Evolutionary conservation across 2,329 filamentous ascomycete species (phyloP), one percentile per base, ranked within the genome.

Genomic region (Pseudocercospora fuligena): DNA sequence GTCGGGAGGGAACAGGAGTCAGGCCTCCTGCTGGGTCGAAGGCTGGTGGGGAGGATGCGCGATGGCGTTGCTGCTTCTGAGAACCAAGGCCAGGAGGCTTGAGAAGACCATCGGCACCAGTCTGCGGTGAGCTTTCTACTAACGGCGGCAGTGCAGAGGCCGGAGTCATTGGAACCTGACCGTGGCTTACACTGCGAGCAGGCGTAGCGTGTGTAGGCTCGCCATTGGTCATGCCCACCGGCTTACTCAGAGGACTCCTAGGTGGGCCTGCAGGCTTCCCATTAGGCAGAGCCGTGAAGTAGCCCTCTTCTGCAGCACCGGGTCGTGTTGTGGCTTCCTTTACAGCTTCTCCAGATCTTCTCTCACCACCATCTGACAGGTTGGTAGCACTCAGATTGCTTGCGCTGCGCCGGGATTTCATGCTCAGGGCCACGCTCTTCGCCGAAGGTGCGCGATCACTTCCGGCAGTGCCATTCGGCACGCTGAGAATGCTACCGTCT

Each of bases 1-100:
- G 82, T 14, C 84, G 83, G 8, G 87, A 78, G 79, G 43, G 81
- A 80, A 72, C 88, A 87, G 73, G 87, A 75, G 60, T 77, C 70
- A 89, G 84, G 9, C 90, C 89, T 1, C 77, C 65, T 23, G 64
- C 60, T 0, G 73, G 64, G 43, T 72, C 69, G 53, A 72, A 82
- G 67, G 73, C 80, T 70, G 77, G 82, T 65, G 73, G 75, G 71
- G 75, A 78, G 19, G 77, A 79, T 21, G 75, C 76, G 47, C 77
- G 75, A 60, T 78, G 75, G 23, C 65, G 61, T 27, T 58, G 53
- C 7, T 66, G 69, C 23, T 68, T 56, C 40, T 71, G 63, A 8
- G 61, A 27, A 12, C 36, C 58, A 33, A 60, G 56, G 14, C 56
- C 63, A 14, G 74, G 73, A 27, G 74, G 73, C 57, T 71, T 75